phyloP scores from a whole-genome alignment of 371 early-diverging fungal genomes.

The Mucor saturninus region DNA sequence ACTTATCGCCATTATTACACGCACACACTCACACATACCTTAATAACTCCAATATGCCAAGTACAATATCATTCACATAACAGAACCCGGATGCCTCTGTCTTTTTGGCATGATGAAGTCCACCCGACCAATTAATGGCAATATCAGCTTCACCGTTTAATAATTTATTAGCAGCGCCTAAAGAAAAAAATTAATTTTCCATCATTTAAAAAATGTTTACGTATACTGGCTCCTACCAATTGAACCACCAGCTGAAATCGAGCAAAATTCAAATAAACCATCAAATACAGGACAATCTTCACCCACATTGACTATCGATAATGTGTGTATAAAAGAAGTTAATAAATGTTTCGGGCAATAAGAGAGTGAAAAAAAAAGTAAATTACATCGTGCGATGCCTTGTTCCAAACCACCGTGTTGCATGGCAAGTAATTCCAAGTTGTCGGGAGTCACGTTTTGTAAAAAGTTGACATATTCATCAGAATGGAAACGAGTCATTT shows the following conservation, averaged over 20 bases:
- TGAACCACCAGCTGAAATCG: constrained; percentile 88
- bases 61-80: constrained; percentile 97
- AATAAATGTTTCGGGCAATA: not conserved
- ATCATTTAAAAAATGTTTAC: not conserved
- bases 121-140: constrained; percentile 97
- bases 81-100: constrained; percentile 95
- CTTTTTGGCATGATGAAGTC: constrained; percentile 97
- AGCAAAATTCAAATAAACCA: constrained; percentile 91
- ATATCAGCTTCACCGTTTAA: constrained; percentile 87
- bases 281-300: constrained; percentile 95
- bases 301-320: constrained; percentile 74
- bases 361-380: not conserved
- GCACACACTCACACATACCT: constrained; percentile 32
- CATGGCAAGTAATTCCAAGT: constrained; percentile 79
- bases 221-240: constrained; percentile 54
- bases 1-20: too few relatives aligned
- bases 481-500: constrained; percentile 99
- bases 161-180: constrained; percentile 89
- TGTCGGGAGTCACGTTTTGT: constrained; percentile 92
- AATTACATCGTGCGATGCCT: constrained; percentile 75
- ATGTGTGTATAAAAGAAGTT: not conserved
- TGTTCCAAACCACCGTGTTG: constrained; percentile 70
- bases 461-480: constrained; percentile 99
- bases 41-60: constrained; percentile 95
- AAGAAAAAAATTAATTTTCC: constrained; percentile 24